Base-by-base conservation (phyloP, 2,329 filamentous ascomycete genomes). In the Claviceps humidiphila region DNA sequence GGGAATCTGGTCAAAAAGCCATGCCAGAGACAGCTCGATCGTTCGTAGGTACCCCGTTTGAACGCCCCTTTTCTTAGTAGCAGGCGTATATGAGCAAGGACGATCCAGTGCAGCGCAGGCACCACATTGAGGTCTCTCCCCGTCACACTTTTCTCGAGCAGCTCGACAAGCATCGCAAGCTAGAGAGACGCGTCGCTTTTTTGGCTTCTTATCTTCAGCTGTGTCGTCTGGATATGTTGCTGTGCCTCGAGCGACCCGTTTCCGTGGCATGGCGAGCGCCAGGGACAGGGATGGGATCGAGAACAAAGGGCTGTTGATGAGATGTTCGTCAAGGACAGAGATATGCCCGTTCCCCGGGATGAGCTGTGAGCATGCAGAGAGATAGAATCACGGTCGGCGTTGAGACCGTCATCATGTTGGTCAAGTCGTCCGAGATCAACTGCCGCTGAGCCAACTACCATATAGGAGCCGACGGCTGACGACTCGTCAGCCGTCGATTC, bases 1-100 rank as follows among this genome's bases (percentile, higher is more conserved):
- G 14, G 78, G 73, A 39, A 81, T 74, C 51, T 77, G 76, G 54
- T 80, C 75, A 55, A 87, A 83, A 1, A 85, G 68, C 72, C 81
- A 81, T 13, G 81, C 82, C 51, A 86, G 72, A 9, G 82, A 76
- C 44, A 85, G 66, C 64, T 90, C 86, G 17, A 90, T 71, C 0
- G 84, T 84, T 38, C 85, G 77, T 51, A 90, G 83, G 61, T 89
- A 89, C 16, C 87, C 86, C n/a, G 86, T 86, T 59, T 85, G 85
- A 11, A 90, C 80, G 4, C 87, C 86, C 56, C 86, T 75, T 64
- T 89, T 89, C 66, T 87, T 88, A 7, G 84, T 81, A 51, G 80
- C 81, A 51, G 83, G 76, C 55, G 84, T 80, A 64, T 89, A 90
- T 16, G 82, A 82, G 64, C 87, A 90, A 38, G 73, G 65, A 48